These are phyloP conservation scores for Prunus padus DNA, from an alignment of 306 rosid genomes.

Conservation along the genomic window DNA sequence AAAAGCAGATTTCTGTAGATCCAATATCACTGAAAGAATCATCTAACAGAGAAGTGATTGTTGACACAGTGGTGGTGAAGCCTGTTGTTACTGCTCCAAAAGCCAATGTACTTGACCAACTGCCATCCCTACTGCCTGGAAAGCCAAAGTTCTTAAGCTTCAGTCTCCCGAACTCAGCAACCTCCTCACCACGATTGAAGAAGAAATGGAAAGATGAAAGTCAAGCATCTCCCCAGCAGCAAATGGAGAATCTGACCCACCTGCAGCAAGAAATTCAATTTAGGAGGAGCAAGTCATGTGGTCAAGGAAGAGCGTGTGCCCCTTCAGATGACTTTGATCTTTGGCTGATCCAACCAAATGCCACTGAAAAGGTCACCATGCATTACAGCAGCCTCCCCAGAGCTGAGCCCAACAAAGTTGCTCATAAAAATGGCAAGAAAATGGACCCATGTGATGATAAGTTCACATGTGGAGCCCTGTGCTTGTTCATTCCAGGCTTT, in stretches of 20 bases:
- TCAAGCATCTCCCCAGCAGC: constrained; percentile 31
- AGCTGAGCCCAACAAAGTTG: constrained; percentile 33
- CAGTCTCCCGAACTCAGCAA: constrained; percentile 73
- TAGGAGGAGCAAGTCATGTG: constrained; percentile 63
- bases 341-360: constrained; percentile 44
- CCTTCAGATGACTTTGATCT: constrained; percentile 58
- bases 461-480: constrained; percentile 70
- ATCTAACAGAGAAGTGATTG: constrained; percentile 17
- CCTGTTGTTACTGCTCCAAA: constrained; percentile 35
- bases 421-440: constrained; percentile 32
- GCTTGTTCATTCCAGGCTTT: constrained; percentile 69
- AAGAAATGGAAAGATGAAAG: constrained; percentile 41
- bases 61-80: constrained; percentile 1
- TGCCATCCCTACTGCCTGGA: constrained; percentile 55
- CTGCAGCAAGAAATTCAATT: constrained; percentile 38
- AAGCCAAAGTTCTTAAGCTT: constrained; percentile 58
- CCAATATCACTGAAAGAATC: constrained; percentile 58
- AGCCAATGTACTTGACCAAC: constrained; percentile 26
- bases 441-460: constrained; percentile 29
- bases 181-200: constrained; percentile 54
- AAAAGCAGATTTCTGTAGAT: constrained; percentile 76
- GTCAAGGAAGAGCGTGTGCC: constrained; percentile 38
- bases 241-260: constrained; percentile 20
- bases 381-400: constrained; percentile 29
- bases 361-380: constrained; percentile 29